Percentiles rank a stretch among this genome's conserved stretches.
phyloP scores from a whole-genome alignment of 257 asterid genomes.

The Nicotiana obtusifolia region DNA sequence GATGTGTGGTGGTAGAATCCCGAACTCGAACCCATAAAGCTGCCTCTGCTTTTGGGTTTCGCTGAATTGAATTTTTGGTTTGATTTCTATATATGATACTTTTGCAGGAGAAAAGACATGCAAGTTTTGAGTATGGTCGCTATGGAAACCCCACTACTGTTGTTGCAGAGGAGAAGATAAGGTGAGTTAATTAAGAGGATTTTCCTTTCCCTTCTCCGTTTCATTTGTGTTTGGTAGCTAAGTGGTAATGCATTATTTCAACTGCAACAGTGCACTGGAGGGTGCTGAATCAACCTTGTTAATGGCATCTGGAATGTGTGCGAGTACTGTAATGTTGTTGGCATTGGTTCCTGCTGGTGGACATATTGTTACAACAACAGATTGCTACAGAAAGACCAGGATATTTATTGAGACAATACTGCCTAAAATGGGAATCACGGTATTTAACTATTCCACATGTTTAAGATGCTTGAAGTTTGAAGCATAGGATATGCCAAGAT shows the following conservation, averaged over 20 bases:
- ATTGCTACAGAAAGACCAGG: conserved; percentile 86
- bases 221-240: background rate
- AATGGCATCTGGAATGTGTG: conserved; percentile 93
- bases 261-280: conserved; percentile 75
- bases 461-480: background rate
- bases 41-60: background rate
- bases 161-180: conserved; percentile 84
- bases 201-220: background rate
- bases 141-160: conserved; percentile 85
- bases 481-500: background rate
- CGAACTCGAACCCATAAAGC: too few species aligned
- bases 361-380: conserved; percentile 85
- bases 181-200: conserved; percentile 29
- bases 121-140: conserved; percentile 87
- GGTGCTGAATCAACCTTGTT: conserved; percentile 84
- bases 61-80: background rate
- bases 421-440: conserved; percentile 88
- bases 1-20: too few species aligned
- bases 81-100: conserved; percentile 8
- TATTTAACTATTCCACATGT: conserved; percentile 19
- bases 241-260: conserved; percentile 8
- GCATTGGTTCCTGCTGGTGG: conserved; percentile 95
- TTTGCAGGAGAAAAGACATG: conserved; percentile 67
- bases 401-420: conserved; percentile 76
- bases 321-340: conserved; percentile 76